Evolutionary conservation across 768 basidiomycete genomes (phyloP), one percentile per base, ranked within the genome.

Genomic region (Pisolithus tinctorius): DNA sequence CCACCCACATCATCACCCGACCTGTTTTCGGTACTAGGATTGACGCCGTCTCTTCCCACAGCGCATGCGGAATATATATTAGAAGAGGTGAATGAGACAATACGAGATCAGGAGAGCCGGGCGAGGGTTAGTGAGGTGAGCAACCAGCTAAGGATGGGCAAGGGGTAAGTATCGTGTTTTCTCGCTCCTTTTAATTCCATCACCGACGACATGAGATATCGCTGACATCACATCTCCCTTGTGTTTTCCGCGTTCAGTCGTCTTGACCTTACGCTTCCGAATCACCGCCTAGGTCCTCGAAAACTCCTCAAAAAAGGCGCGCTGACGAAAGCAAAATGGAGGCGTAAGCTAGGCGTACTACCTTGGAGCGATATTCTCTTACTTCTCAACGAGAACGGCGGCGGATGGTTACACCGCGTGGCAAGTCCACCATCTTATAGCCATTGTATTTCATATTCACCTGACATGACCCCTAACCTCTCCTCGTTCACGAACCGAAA

Each of bases 261-360:
- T 14, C 80, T 96, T 17, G 93, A 97, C 63, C 71, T 97, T 17
- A 93, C 90, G 0, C 89, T 86, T 0, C 86, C 90, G 0, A 97
- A 95, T 5, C 81, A 89, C 0, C 76, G 83, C 53, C 82, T 94
- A 73, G 95, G 93, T 1, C 70, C 78, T n/a, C 76, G 95, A 16
- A 78, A 74, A 58, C 74, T 99, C 10, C 53, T 96, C 30, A 88
- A 83, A 55, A 88, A 97, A 62, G 93, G 93, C 0, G 53, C 74
- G 3, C 63, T 96, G 10, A 69, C 74, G 57, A 98, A 98, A 65
- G 77, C 87, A 1, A 93, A 89, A 71, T 20, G 20, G 20, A 20
- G 20, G 20, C 20, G 20, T 20, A 20, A 20, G 20, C 20, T 20
- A 20, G 20, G 20, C 20, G 20, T 20, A 20, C 20, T 20, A 20